A percentile compares a stretch with the other conserved stretches of the same genome.
Conservation (phyloP, 768 basidiomycete genomes). For the Amanita jacksonii region DNA sequence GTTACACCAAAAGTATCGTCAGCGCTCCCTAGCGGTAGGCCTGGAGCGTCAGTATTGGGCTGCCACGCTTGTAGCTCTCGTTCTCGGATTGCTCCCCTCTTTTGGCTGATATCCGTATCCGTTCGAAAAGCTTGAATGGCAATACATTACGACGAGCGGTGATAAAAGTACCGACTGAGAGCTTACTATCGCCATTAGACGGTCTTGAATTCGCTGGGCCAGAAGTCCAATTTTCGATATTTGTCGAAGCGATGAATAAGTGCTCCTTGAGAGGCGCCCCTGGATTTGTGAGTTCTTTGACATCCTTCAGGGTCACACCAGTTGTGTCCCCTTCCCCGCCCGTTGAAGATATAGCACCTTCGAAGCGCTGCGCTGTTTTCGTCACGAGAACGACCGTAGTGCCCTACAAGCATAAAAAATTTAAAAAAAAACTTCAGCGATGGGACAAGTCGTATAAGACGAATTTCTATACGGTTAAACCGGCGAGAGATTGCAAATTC, state of each 20-base stretch:
- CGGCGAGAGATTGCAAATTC: slow-evolving; percentile 53
- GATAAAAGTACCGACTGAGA: slow-evolving; percentile 2
- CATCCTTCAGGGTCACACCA: slow-evolving; percentile 71
- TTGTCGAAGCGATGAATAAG: slow-evolving; percentile 60
- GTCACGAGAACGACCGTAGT: slow-evolving; percentile 71
- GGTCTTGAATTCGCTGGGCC: slow-evolving; percentile 64
- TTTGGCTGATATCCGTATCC: slow-evolving; percentile 67
- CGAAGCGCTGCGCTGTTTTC: slow-evolving; percentile 62
- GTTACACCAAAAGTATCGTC: slow-evolving; percentile 70
- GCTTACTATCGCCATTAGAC: slow-evolving; percentile 64
- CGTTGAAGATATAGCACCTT: slow-evolving; percentile 61
- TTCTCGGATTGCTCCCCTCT: slow-evolving; percentile 41
- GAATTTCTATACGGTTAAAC: slow-evolving; percentile 51
- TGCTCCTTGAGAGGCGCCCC: slow-evolving; percentile 63
- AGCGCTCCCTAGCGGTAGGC: slow-evolving; percentile 22
- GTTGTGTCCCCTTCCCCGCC: slow-evolving; percentile 53
- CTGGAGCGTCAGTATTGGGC: slow-evolving; percentile 28
- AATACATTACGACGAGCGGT: background rate
- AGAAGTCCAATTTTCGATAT: slow-evolving; percentile 65
- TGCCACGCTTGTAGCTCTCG: slow-evolving; percentile 82
- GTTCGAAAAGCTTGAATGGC: slow-evolving; percentile 60
- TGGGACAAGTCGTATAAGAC: slow-evolving; percentile 3
- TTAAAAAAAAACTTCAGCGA: slow-evolving; percentile 1
- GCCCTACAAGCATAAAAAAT: too few relatives aligned
- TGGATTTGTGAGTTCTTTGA: slow-evolving; percentile 58